A percentile compares a stretch with the other conserved stretches of the same genome.
phyloP scores from a whole-genome alignment of 208 protist species.

The Endotrypanum monterogeii region DNA sequence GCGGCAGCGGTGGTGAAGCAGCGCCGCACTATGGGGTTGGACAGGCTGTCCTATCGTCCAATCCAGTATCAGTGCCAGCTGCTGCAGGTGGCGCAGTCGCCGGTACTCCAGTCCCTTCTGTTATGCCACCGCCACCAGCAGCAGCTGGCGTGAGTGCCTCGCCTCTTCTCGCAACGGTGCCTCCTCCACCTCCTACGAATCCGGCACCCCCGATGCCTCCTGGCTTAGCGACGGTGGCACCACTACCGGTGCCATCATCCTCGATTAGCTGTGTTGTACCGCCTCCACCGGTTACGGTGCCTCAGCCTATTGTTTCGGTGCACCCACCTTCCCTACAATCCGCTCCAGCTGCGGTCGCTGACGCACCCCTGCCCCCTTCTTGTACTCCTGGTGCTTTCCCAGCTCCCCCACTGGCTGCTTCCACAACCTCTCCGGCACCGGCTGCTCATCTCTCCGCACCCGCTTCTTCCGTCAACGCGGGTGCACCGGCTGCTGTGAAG shows the following conservation, averaged over 20 bases:
- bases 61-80: neutral
- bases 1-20: neutral
- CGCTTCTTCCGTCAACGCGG: neutral
- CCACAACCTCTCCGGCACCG: conserved; percentile 4
- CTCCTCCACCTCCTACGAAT: neutral
- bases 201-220: neutral
- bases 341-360: neutral
- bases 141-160: neutral
- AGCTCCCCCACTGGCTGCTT: neutral
- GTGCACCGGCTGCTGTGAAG: neutral
- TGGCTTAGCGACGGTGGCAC: neutral
- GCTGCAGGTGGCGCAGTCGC: neutral
- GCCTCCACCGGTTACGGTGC: neutral
- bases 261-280: neutral
- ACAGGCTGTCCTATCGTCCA: conserved; percentile 11
- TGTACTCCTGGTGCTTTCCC: neutral
- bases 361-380: neutral
- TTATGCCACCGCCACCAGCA: conserved; percentile 5
- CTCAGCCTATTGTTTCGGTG: neutral
- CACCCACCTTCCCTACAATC: neutral
- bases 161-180: neutral
- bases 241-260: neutral
- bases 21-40: conserved; percentile 24
- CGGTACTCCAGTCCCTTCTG: neutral
- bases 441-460: conserved; percentile 1